These are phyloP conservation scores for Hypoxylon sp. DNA, from an alignment of 2,329 filamentous ascomycete species.

Conservation along the genomic window DNA sequence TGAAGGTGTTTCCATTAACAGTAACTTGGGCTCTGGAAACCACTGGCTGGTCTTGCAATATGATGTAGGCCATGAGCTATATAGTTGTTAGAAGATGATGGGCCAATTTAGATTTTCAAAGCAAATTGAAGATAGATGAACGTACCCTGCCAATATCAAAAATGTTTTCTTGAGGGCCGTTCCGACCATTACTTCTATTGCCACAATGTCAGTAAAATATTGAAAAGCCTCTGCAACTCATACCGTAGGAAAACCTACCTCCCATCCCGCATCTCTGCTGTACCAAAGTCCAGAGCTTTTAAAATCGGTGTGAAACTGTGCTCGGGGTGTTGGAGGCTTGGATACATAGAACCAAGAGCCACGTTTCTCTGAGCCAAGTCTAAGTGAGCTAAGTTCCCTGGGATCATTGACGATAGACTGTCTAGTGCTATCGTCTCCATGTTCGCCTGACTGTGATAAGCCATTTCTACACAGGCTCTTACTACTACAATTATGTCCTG, in stretches of 20 bases:
- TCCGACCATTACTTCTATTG: conserved; percentile 3
- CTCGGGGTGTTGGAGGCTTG: not conserved
- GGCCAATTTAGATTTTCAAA: not conserved
- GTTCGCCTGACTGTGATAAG: conserved; percentile 11
- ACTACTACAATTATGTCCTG: not conserved
- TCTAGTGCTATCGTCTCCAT: not conserved
- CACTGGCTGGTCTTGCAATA: not conserved
- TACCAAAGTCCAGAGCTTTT: conserved; percentile 16
- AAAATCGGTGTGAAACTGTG: conserved; percentile 9
- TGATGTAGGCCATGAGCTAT: conserved; percentile 10
- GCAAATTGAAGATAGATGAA: not conserved
- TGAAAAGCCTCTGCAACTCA: not conserved
- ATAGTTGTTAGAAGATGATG: not conserved
- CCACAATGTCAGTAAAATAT: not conserved
- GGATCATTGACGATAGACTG: not conserved
- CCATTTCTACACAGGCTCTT: conserved; percentile 17
- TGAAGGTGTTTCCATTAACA: not conserved
- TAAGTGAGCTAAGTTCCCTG: conserved; percentile 7
- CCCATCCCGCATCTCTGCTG: no score
- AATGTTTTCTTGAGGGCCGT: conserved; percentile 5
- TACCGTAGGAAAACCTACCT: conserved; percentile 1
- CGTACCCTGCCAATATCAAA: conserved; percentile 14
- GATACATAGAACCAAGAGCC: not conserved
- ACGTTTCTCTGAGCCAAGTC: conserved; percentile 5
- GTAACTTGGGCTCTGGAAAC: not conserved